These are phyloP conservation scores for Pachyrhizus erosus DNA, from an alignment of 306 rosid species.

Conservation along the genomic window DNA sequence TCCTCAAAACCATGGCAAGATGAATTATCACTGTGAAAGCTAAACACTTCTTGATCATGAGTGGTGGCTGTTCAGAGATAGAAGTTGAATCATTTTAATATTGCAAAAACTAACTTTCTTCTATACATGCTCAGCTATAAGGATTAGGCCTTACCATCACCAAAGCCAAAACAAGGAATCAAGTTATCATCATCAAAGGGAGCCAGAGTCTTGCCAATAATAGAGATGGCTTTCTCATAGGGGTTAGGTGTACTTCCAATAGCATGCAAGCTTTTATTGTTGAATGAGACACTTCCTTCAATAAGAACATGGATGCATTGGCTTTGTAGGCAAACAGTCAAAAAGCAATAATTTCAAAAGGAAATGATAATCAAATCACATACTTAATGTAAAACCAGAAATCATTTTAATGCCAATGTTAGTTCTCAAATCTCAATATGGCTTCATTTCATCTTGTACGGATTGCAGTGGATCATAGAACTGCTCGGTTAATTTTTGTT, in stretches of 20 bases:
- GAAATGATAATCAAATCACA: background rate
- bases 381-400: background rate
- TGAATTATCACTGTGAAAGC: constrained; percentile 76
- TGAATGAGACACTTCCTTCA: constrained; percentile 75
- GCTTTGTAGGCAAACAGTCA: constrained; percentile 32
- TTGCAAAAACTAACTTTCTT: constrained; percentile 14
- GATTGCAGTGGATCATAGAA: background rate
- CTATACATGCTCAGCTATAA: constrained; percentile 3
- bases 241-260: constrained; percentile 79
- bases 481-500: background rate
- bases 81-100: constrained; percentile 30
- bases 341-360: constrained; percentile 14
- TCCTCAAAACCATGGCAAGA: constrained; percentile 90
- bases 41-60: constrained; percentile 74
- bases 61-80: constrained; percentile 65
- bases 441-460: background rate
- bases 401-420: background rate
- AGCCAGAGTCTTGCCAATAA: constrained; percentile 84
- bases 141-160: constrained; percentile 66
- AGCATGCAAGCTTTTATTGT: constrained; percentile 75
- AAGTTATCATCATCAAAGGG: constrained; percentile 92
- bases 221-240: constrained; percentile 79
- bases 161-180: constrained; percentile 96
- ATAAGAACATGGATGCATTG: constrained; percentile 44
- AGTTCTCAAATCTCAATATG: background rate